Evolutionary conservation across 257 asterid genomes (phyloP), one percentile per base, ranked within the genome.

Genomic region (Nicotiana tomentosiformis): DNA sequence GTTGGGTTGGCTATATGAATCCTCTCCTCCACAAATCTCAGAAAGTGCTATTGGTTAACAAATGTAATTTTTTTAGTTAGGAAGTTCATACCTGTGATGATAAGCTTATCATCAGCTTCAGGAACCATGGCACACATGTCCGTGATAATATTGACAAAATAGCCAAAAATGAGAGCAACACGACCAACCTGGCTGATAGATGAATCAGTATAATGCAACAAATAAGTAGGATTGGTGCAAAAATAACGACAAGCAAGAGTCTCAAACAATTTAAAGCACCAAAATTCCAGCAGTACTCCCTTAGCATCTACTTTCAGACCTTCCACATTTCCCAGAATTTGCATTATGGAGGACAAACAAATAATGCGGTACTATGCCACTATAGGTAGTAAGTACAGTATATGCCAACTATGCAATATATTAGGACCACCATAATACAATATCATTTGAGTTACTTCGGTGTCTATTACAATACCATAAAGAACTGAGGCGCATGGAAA

Each of bases 71-170:
- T 74, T 74, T 15, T 12, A 49, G 35, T 70, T 18, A 23, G 62
- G 15, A 74, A 49, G 62, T 49, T 49, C 79, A 49, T 85, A 94
- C 99, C 99, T 96, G 99, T 32, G 99, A 94, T 60, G 99, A 96
- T 88, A 96, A 89, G 89, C 98, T 94, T 87, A 93, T 93, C 99
- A 96, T 96, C 87, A 96, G 93, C 90, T 94, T 96, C 89, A 96
- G 91, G 90, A 92, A 93, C 99, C 98, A 96, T 79, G 99, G 99
- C 66, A 96, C 97, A 84, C 97, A 93, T 57, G 98, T 96, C 92
- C 99, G 90, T 29, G 97, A 88, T 87, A 93, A 84, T 84, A 96
- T 88, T 55, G 98, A 77, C 68, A 96, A 77, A 87, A 88, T 91
- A 39, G 95, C 97, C 93, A 94, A 88, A 90, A 94, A 96, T 74